Evolutionary conservation across 2,329 filamentous ascomycete genomes (phyloP), one percentile per base, ranked within the genome.

Genomic region (Alternaria gansuensis): DNA sequence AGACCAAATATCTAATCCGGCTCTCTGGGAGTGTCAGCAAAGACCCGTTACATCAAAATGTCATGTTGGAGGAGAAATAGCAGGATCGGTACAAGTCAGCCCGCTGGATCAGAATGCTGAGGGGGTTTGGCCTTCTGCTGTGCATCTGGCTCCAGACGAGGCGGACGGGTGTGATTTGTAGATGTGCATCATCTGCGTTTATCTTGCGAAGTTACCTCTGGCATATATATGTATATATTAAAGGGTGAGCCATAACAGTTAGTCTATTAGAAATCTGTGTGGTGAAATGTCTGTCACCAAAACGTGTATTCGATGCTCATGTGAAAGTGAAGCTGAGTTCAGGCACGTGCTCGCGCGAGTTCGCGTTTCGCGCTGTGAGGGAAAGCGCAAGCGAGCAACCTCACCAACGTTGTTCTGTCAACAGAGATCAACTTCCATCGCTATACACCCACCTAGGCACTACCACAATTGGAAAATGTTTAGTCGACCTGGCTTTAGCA

Each of bases 261-360:
- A 17, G 21, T n/a, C 9, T 1, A 17, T 26, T 24, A 21, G 7
- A n/a, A n/a, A 28, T n/a, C 2, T 34, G 1, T 34, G 44, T 23
- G 24, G 14, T 9, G 17, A 3, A 23, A 46, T 29, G 7, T 36
- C 28, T 50, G 28, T 28, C 13, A 24, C n/a, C 39, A 29, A 34
- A 21, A 33, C 26, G 26, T n/a, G 21, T 28, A 17, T 31, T 2
- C 14, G 36, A 13, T 31, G n/a, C 21, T 29, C 21, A 26, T 24
- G 17, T 44, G 37, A 43, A 17, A n/a, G 40, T 17, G 9, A 21
- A 29, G 31, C 29, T 29, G 23, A 17, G 44, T 10, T 13, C 34
- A 44, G 21, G 65, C 74, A 76, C 75, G 75, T 76, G 75, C 65
- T 60, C 54, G 40, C 74, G 75, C 60, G 72, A 67, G 17, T 33